Percentiles rank a stretch among this genome's conserved stretches.
Evolutionary conservation across 1,139 yeast species (phyloP).

Genomic region (Lodderomyces orthopsilosis): DNA sequence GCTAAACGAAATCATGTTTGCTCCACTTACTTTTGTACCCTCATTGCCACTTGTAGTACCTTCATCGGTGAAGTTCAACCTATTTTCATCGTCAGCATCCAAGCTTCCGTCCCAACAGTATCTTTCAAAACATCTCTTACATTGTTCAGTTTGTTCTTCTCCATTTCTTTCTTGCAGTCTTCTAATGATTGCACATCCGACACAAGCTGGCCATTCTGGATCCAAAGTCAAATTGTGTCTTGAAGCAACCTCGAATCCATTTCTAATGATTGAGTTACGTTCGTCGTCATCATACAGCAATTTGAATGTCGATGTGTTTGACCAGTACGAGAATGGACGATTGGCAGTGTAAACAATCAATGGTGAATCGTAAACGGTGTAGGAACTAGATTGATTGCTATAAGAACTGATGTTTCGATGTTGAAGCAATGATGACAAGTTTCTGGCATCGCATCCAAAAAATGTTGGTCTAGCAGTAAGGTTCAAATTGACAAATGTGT

Average conservation of each 20-base stretch:
- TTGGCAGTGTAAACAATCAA: constrained; percentile 79
- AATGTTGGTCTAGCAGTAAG: constrained; percentile 70
- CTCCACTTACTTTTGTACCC: constrained; percentile 5
- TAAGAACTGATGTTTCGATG: constrained; percentile 18
- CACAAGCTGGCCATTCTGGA: constrained; percentile 71
- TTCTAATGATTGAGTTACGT: constrained; percentile 59
- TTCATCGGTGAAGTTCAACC: constrained; percentile 43
- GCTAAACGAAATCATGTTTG: constrained; percentile 8
- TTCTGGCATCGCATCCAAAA: constrained; percentile 79
- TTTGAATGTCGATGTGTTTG: constrained; percentile 73
- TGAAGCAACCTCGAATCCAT: constrained; percentile 79
- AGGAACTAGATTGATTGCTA: constrained; percentile 18
- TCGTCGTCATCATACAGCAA: constrained; percentile 60
- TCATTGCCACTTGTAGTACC: constrained; percentile 43
- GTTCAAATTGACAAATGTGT: constrained; percentile 60
- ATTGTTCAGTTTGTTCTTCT: constrained; percentile 62
- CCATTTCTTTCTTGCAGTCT: constrained; percentile 77
- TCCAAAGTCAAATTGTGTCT: constrained; percentile 73
- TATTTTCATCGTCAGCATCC: constrained; percentile 12
- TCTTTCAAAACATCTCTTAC: constrained; percentile 64
- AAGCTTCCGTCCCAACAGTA: constrained; percentile 80
- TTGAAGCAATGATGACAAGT: constrained; percentile 49
- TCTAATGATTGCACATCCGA: constrained; percentile 85
- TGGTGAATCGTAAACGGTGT: constrained; percentile 53
- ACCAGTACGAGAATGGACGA: constrained; percentile 60